Percentiles rank a stretch among this genome's conserved stretches.
These are phyloP conservation scores for Chaetomium strumarium DNA, from an alignment of 2,329 filamentous ascomycete species.

Conservation along the genomic window DNA sequence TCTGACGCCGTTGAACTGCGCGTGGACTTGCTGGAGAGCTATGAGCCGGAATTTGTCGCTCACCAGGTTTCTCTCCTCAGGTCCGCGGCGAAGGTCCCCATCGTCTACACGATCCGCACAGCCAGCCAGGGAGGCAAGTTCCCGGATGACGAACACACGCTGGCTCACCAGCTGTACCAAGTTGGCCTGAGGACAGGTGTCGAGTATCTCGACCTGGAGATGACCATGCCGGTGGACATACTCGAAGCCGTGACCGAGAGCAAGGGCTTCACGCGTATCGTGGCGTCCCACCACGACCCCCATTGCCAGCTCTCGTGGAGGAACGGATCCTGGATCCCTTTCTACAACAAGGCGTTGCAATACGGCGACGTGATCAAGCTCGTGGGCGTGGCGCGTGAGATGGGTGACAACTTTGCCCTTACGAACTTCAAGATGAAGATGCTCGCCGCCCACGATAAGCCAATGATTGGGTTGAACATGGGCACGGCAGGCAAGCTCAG, in stretches of 20 bases:
- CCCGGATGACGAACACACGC: constrained; percentile 67
- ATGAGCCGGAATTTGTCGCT: constrained; percentile 68
- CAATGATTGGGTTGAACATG: constrained; percentile 95
- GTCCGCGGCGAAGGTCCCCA: constrained; percentile 63
- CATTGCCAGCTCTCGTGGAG: constrained; percentile 74
- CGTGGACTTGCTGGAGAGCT: constrained; percentile 82
- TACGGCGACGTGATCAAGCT: constrained; percentile 94
- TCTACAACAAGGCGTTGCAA: constrained; percentile 84
- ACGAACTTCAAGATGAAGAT: constrained; percentile 76
- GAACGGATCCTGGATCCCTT: constrained; percentile 85
- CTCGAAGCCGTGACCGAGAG: constrained; percentile 60
- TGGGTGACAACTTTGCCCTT: constrained; percentile 84
- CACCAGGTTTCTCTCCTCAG: constrained; percentile 77
- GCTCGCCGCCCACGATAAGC: constrained; percentile 65
- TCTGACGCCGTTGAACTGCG: constrained; percentile 90
- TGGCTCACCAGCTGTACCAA: constrained; percentile 68
- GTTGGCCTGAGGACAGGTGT: constrained; percentile 76
- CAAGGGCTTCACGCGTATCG: constrained; percentile 72
- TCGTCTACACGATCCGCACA: constrained; percentile 91
- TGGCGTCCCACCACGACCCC: constrained; percentile 94
- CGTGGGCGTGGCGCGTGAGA: constrained; percentile 67
- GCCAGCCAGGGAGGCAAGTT: constrained; percentile 82
- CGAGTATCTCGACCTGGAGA: constrained; percentile 90
- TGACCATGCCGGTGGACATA: constrained; percentile 74
- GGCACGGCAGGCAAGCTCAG: constrained; percentile 80